Base-by-base conservation (phyloP, 2,329 filamentous ascomycete species). In the Aaosphaeria pasadenensis region DNA sequence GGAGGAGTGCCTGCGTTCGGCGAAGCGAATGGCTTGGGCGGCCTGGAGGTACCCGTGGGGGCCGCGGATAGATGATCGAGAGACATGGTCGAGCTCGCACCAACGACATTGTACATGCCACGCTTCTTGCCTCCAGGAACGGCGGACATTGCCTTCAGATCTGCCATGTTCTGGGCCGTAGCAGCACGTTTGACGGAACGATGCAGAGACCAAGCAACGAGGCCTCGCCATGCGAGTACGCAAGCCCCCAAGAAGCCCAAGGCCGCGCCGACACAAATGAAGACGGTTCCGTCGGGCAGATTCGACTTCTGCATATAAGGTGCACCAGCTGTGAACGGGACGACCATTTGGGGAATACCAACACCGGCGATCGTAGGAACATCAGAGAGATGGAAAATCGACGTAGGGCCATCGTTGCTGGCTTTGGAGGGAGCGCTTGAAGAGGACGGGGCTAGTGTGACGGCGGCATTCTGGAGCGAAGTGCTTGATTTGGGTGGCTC, bases 291-390 rank as follows among this genome's bases (percentile, higher is more conserved):
- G 63, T 97, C 88, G 2, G 94, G 94, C 7, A 91, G 78, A 45
- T 74, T 85, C 1, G 91, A 95, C 62, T 86, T 85, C 64, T 91
- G 86, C 89, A 97, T 96, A 67, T 89, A 99, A 11, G 92, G 91
- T 5, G 94, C 94, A 63, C 87, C 83, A 36, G 82, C 79, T 3
- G 89, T 96, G 29, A 91, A 88, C 6, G 94, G 94, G 3, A 97
- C 86, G 29, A 84, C 81, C 4, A 90, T 78, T 1, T 87, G 74
- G 5, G 91, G 88, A 55, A 82, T 81, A 55, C 77, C 80, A 43
- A 76, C 73, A 54, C 80, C 81, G 6, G 77, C 74, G 41, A 85
- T 72, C 35, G 77, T 80, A 7, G 84, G 82, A 39, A 84, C 66
- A 48, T 65, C 70, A 30, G 63, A 67, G 36, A 71, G 65, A 40